Conservation (phyloP, 768 basidiomycete species). For the Termitomyces titanicus region DNA sequence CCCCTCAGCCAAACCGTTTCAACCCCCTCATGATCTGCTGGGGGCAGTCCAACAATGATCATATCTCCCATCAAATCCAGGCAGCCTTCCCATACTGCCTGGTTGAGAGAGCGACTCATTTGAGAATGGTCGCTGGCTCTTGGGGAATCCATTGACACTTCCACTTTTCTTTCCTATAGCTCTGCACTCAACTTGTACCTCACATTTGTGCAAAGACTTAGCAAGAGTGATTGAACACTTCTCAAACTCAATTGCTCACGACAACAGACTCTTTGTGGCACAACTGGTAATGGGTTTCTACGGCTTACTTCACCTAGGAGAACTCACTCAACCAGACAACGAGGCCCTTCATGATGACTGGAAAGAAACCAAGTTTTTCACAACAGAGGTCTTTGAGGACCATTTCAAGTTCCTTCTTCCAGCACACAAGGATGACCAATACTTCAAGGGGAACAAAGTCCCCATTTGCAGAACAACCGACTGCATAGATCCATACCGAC, state of each 20-base stretch:
- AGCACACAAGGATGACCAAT: too few species aligned
- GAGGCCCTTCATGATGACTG: too few species aligned
- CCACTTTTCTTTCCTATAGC: constrained; percentile 20
- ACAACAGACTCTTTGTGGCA: constrained; percentile 25
- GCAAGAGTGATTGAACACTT: constrained; percentile 4
- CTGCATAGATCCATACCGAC: not conserved
- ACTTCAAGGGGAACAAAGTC: constrained; percentile 18
- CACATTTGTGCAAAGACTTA: constrained; percentile 24
- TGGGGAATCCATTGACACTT: constrained; percentile 18
- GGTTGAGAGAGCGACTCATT: not conserved
- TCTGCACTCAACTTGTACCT: constrained; percentile 36
- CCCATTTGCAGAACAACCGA: not conserved
- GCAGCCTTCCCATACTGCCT: not conserved
- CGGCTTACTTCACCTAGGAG: constrained; percentile 23
- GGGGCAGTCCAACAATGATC: not conserved
- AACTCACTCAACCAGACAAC: constrained; percentile 25
- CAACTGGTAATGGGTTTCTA: constrained; percentile 22
- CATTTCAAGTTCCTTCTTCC: too few species aligned
- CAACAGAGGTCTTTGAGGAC: too few species aligned
- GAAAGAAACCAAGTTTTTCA: too few species aligned
- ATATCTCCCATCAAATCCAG: not conserved
- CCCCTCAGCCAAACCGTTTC: not conserved
- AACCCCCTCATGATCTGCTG: not conserved
- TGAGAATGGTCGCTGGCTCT: constrained; percentile 13
- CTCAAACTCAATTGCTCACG: constrained; percentile 24